phyloP scores from a whole-genome alignment of 805 yeast genomes.

The Brettanomyces bruxellensis region DNA sequence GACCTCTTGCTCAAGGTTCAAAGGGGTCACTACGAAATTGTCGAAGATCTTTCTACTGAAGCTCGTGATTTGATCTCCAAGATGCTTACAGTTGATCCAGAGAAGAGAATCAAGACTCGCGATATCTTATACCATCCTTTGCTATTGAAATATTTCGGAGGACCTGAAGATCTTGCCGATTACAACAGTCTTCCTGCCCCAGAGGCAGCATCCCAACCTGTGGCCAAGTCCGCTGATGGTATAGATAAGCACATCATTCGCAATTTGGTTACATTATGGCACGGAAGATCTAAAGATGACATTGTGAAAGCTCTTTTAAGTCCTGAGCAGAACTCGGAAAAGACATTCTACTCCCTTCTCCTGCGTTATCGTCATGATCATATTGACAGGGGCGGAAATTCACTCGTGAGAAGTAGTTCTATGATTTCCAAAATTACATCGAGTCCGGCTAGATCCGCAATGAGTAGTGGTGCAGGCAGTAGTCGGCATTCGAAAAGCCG shows the following conservation, averaged over 20 bases:
- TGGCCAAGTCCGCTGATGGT: constrained; percentile 32
- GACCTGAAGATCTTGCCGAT: constrained; percentile 23
- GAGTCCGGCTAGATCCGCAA: constrained; percentile 13
- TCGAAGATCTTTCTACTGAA: constrained; percentile 65
- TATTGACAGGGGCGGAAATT: constrained; percentile 10
- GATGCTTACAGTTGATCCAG: constrained; percentile 81
- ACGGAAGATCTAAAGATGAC: constrained; percentile 36
- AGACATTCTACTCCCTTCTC: constrained; percentile 29
- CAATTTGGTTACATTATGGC: constrained; percentile 50
- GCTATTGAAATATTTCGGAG: constrained; percentile 60
- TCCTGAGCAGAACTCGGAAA: constrained; percentile 25
- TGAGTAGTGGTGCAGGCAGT: constrained; percentile 27
- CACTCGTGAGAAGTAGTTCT: constrained; percentile 22
- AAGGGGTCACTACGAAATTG: constrained; percentile 80
- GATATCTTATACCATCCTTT: constrained; percentile 78
- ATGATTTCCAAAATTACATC: constrained; percentile 22
- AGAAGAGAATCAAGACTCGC: constrained; percentile 65
- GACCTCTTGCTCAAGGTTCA: constrained; percentile 83
- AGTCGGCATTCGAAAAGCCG: not conserved
- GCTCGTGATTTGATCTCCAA: constrained; percentile 78
- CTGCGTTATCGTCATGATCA: constrained; percentile 29
- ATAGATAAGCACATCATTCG: constrained; percentile 46
- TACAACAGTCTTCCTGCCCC: constrained; percentile 43
- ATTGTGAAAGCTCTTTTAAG: constrained; percentile 21
- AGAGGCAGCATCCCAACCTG: constrained; percentile 41